A percentile compares a stretch with the other conserved stretches of the same genome.
Conservation (phyloP, 305 asterid genomes). For the Rubia balearica region DNA sequence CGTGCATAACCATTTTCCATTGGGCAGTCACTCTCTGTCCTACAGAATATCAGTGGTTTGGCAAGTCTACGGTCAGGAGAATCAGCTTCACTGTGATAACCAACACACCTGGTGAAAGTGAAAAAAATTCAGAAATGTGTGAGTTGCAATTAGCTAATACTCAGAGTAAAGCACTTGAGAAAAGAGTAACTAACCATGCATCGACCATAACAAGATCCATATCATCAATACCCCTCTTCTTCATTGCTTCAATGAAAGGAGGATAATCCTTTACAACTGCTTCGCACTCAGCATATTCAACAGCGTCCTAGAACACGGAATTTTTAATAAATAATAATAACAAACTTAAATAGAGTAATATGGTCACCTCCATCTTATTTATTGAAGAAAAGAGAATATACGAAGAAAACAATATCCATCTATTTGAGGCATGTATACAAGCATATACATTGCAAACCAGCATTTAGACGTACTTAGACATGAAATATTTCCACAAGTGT, state of each 20-base stretch:
- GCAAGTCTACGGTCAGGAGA: slow-evolving; percentile 93
- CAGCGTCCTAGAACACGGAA: slow-evolving; percentile 58
- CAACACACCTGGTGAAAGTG: slow-evolving; percentile 70
- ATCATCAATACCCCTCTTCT: slow-evolving; percentile 95
- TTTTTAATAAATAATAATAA: neutral
- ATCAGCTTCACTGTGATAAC: slow-evolving; percentile 86
- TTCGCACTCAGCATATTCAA: slow-evolving; percentile 97
- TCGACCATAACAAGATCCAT: slow-evolving; percentile 99
- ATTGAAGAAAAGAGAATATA: neutral
- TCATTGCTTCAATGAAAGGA: slow-evolving; percentile 92
- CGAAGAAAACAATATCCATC: neutral
- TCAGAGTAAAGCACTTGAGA: neutral
- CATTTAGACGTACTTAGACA: neutral
- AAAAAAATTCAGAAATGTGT: neutral
- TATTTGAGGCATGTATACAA: neutral
- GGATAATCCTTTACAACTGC: slow-evolving; percentile 84
- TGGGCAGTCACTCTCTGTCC: slow-evolving; percentile 94
- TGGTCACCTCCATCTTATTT: neutral
- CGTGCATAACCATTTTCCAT: slow-evolving; percentile 98
- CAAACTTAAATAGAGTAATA: neutral
- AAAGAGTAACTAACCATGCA: slow-evolving; percentile 54
- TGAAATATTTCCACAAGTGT: neutral
- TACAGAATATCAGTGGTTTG: slow-evolving; percentile 88
- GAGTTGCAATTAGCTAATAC: neutral
- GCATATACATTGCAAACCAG: neutral